These are phyloP conservation scores for Diplodia seriata DNA, from an alignment of 2,329 filamentous ascomycete species.

Conservation along the genomic window DNA sequence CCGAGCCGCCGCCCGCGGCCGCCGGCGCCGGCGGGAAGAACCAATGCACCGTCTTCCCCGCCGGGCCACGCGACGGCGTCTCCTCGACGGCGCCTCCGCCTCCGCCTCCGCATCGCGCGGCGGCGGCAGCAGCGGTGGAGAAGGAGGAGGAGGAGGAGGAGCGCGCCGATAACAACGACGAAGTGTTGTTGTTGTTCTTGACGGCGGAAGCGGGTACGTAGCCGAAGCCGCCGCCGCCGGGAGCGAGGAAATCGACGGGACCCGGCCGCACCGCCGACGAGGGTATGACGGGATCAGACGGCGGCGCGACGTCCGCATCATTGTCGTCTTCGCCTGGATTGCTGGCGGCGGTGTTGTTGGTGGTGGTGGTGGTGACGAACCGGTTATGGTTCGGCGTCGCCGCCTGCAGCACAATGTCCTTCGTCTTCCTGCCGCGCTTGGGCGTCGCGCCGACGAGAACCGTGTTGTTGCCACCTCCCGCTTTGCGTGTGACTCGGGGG, in stretches of 20 bases:
- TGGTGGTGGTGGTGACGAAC: constrained; percentile 6
- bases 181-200: background rate
- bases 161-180: background rate
- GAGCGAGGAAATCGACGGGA: constrained; percentile 38
- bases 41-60: constrained; percentile 37
- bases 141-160: too few species aligned
- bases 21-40: background rate
- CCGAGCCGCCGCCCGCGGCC: background rate
- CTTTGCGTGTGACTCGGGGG: constrained; percentile 19
- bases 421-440: constrained; percentile 44
- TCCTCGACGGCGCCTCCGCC: constrained; percentile 45
- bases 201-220: constrained; percentile 37
- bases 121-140: too few species aligned
- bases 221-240: constrained; percentile 10
- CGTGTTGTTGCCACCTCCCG: constrained; percentile 34
- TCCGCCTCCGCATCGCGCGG: constrained; percentile 27
- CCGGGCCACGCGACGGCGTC: constrained; percentile 52
- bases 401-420: constrained; percentile 38
- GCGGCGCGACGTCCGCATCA: constrained; percentile 36
- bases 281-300: constrained; percentile 47
- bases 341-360: constrained; percentile 38
- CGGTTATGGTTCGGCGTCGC: constrained; percentile 8
- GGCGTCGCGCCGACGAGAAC: constrained; percentile 55
- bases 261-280: constrained; percentile 49
- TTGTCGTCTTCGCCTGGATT: constrained; percentile 29